Conservation (phyloP, 768 basidiomycete genomes). For the Suillus variegatus region DNA sequence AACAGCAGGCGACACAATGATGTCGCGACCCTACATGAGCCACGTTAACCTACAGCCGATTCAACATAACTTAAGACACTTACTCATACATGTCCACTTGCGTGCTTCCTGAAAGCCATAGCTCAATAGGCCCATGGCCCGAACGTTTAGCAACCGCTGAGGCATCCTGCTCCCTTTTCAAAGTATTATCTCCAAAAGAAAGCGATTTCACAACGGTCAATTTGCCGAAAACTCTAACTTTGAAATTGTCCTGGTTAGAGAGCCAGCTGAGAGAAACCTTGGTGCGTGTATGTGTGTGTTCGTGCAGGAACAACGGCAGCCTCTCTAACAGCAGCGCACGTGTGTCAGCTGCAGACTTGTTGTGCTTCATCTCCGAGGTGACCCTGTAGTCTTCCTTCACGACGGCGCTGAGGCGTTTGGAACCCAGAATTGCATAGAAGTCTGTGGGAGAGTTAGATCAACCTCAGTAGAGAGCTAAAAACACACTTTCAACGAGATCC, state of each 20-base stretch:
- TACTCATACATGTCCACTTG: constrained; percentile 92
- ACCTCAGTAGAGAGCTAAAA: background rate
- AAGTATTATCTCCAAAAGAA: constrained; percentile 47
- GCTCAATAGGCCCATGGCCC: constrained; percentile 60
- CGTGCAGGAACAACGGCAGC: constrained; percentile 88
- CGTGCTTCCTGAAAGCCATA: constrained; percentile 76
- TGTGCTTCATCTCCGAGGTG: constrained; percentile 48
- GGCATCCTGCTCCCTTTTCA: constrained; percentile 61
- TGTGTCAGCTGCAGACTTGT: constrained; percentile 50
- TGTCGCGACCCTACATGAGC: constrained; percentile 67
- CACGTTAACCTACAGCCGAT: constrained; percentile 9
- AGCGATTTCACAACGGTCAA: constrained; percentile 64
- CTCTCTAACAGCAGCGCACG: constrained; percentile 75
- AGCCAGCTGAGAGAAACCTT: constrained; percentile 69
- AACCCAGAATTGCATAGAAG: constrained; percentile 80
- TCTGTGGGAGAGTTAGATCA: constrained; percentile 35
- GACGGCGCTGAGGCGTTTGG: constrained; percentile 66
- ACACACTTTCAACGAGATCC: constrained; percentile 80
- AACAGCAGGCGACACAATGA: constrained; percentile 82
- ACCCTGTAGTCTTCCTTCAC: constrained; percentile 79
- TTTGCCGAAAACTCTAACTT: constrained; percentile 68
- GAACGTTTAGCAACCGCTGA: constrained; percentile 68
- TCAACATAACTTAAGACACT: constrained; percentile 34
- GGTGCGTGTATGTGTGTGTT: constrained; percentile 71
- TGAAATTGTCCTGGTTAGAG: constrained; percentile 60